Percentiles rank a stretch among this genome's conserved stretches.
Conservation (phyloP, 163 green algal genomes). For the Prototheca stagnorum region DNA sequence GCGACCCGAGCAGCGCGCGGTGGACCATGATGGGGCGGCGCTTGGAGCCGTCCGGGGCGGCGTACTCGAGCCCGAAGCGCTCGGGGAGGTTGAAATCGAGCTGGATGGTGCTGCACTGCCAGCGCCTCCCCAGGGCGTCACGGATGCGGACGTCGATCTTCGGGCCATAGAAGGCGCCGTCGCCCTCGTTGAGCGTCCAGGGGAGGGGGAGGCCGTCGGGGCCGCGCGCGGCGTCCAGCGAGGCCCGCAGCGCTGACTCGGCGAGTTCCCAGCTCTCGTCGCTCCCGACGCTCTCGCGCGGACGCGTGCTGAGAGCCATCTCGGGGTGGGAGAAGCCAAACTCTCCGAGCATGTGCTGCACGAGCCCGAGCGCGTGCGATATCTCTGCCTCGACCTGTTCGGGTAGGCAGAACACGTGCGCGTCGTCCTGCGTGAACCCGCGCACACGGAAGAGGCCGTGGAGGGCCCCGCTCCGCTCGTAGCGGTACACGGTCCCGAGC, state of each 20-base stretch:
- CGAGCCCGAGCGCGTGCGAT: constrained; percentile 69
- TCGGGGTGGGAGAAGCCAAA: constrained; percentile 90
- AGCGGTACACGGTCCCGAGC: constrained; percentile 96
- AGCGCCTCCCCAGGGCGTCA: constrained; percentile 91
- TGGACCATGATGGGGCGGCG: constrained; percentile 98
- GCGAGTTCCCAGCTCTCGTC: constrained; percentile 75
- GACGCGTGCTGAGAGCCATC: constrained; percentile 76
- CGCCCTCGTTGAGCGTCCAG: constrained; percentile 35
- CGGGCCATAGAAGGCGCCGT: constrained; percentile 94
- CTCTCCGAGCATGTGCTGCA: constrained; percentile 65
- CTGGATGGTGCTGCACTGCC: constrained; percentile 97
- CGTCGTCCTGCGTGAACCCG: constrained; percentile 97
- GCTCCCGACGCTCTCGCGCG: constrained; percentile 78
- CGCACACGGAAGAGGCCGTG: constrained; percentile 93
- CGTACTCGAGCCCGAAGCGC: constrained; percentile 77
- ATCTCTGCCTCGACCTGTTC: constrained; percentile 86
- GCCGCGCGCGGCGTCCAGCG: constrained; percentile 26
- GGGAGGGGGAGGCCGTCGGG: no score
- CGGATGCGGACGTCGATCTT: constrained; percentile 99
- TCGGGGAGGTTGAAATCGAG: constrained; percentile 99
- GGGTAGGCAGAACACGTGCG: constrained; percentile 96
- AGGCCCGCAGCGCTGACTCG: constrained; percentile 55
- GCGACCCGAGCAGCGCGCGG: constrained; percentile 86
- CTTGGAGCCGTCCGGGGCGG: constrained; percentile 41
- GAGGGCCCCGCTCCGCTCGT: constrained; percentile 88